Evolutionary conservation across 352 stramenopile species (phyloP).

Genomic region (Saprolegnia diclina): DNA sequence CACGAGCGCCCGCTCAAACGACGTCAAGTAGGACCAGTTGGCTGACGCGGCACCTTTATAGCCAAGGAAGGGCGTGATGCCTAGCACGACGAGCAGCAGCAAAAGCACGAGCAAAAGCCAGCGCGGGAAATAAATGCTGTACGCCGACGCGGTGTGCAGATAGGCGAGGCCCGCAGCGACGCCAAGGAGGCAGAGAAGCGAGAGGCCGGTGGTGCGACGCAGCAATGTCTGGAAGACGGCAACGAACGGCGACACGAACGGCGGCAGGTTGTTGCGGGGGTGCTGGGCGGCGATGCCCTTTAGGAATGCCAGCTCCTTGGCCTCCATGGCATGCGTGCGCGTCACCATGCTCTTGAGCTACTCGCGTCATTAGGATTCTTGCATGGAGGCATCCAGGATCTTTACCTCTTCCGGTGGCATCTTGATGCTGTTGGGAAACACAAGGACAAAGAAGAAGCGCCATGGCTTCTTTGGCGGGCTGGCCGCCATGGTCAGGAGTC

Average conservation of each 20-base stretch:
- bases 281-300: conserved; percentile 37
- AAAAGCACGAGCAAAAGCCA: not conserved
- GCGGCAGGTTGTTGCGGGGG: conserved; percentile 22
- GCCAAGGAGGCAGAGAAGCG: conserved; percentile 27
- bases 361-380: not conserved
- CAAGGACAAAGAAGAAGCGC: conserved; percentile 64
- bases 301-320: conserved; percentile 49
- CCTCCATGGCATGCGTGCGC: conserved; percentile 41
- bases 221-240: conserved; percentile 31
- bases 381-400: not conserved
- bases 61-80: conserved; percentile 19
- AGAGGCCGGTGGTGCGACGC: conserved; percentile 31
- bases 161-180: conserved; percentile 23
- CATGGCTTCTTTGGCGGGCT: conserved; percentile 46
- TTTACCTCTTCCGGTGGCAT: conserved; percentile 43
- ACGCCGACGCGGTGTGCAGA: not conserved
- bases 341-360: conserved; percentile 48
- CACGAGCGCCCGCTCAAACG: not conserved
- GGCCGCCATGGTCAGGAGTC: conserved; percentile 4
- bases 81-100: not conserved
- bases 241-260: conserved; percentile 28
- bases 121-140: not conserved
- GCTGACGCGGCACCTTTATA: conserved; percentile 1
- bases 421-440: conserved; percentile 38
- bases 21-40: conserved; percentile 5